Evolutionary conservation across 129 eudicot species (phyloP).

Genomic region (carrot (Daucus carota)): DNA sequence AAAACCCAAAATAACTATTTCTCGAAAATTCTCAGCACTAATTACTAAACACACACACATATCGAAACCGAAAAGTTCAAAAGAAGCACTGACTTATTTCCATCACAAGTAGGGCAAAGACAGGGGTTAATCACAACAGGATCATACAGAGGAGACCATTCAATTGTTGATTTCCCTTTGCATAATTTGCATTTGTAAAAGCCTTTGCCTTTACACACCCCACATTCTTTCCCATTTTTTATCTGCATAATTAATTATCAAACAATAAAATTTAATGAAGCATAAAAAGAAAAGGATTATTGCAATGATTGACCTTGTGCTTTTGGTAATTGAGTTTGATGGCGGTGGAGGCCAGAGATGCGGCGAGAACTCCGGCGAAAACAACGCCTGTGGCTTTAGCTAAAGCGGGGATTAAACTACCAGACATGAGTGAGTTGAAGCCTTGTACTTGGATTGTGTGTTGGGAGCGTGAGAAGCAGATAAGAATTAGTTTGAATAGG

Average conservation of each 20-base stretch:
- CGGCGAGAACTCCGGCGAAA: slow-evolving; percentile 36
- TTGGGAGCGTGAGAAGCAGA: not conserved
- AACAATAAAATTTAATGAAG: too few relatives aligned
- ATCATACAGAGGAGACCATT: slow-evolving; percentile 83
- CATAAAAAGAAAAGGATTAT: not conserved
- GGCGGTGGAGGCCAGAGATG: slow-evolving; percentile 30
- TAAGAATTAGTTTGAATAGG: not conserved
- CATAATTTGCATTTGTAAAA: slow-evolving; percentile 68
- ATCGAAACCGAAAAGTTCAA: not conserved
- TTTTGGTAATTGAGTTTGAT: slow-evolving; percentile 25
- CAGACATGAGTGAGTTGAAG: not conserved
- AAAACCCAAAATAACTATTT: not conserved
- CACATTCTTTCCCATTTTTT: slow-evolving; percentile 36
- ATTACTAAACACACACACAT: too few relatives aligned
- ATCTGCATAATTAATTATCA: slow-evolving; percentile 18
- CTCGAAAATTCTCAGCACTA: not conserved
- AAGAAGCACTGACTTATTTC: slow-evolving; percentile 36
- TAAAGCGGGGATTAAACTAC: slow-evolving; percentile 25
- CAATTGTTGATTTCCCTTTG: slow-evolving; percentile 59
- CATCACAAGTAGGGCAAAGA: slow-evolving; percentile 95
- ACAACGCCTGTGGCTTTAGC: slow-evolving; percentile 41
- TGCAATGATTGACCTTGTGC: slow-evolving; percentile 26
- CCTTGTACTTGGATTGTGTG: not conserved
- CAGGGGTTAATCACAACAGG: slow-evolving; percentile 69
- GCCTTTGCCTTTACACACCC: slow-evolving; percentile 58